Percentiles rank a stretch among this genome's conserved stretches.
phyloP scores from a whole-genome alignment of 139 green algal genomes.

The Auxenochlorella pyrenoidosa region DNA sequence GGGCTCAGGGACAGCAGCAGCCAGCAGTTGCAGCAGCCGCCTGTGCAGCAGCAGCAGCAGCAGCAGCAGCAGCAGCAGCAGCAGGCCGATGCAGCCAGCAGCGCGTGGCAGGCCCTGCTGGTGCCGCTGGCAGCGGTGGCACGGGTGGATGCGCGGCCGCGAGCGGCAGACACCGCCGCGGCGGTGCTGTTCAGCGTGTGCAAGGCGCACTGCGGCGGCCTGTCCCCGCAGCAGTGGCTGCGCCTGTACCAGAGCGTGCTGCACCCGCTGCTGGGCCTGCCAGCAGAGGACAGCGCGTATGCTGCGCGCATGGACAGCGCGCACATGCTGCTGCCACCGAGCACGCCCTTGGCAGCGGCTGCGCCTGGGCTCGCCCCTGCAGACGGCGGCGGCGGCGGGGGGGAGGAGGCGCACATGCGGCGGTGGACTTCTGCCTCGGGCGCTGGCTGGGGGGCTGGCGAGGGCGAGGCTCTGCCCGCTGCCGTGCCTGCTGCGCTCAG shows the following conservation, averaged over 20 bases:
- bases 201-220: conserved; percentile 86
- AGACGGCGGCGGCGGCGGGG: not conserved
- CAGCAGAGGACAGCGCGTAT: not conserved
- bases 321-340: not conserved
- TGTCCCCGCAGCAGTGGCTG: conserved; percentile 89
- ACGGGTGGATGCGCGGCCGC: conserved; percentile 84
- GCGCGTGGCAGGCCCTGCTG: conserved; percentile 98
- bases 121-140: conserved; percentile 95
- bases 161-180: conserved; percentile 81
- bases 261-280: conserved; percentile 81
- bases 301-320: not conserved
- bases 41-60: not conserved
- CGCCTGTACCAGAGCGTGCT: conserved; percentile 92
- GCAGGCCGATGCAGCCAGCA: conserved; percentile 81
- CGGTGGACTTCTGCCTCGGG: not conserved
- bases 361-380: not conserved
- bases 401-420: not conserved
- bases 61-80: conserved; percentile 70
- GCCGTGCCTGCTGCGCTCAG: conserved; percentile 8
- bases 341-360: not conserved
- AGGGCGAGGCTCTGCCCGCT: not conserved
- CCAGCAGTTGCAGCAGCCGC: not conserved
- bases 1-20: not conserved
- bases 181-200: conserved; percentile 94
- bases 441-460: not conserved